These are phyloP conservation scores for Colletotrichum sidae DNA, from an alignment of 2,329 filamentous ascomycete genomes.

Conservation along the genomic window DNA sequence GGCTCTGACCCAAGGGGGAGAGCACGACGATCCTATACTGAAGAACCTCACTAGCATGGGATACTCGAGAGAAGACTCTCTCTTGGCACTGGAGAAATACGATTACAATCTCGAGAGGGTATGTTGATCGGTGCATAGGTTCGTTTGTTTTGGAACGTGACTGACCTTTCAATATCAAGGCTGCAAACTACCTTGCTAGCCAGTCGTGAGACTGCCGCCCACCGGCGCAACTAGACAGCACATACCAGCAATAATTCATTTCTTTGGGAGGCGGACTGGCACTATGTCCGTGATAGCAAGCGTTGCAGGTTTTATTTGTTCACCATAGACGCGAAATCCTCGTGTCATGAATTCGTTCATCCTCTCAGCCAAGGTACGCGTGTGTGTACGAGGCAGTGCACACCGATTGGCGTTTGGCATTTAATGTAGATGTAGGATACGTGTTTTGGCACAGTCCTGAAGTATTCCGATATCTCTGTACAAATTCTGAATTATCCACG, in stretches of 20 bases:
- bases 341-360: conserved; percentile 10
- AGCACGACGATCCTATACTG: conserved; percentile 90
- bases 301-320: conserved; percentile 13
- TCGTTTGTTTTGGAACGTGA: background rate
- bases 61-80: conserved; percentile 78
- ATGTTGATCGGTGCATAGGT: conserved; percentile 50
- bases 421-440: conserved; percentile 33
- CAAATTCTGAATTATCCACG: too few species aligned
- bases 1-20: conserved; percentile 77
- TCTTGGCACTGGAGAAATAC: conserved; percentile 89
- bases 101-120: conserved; percentile 98
- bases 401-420: conserved; percentile 5
- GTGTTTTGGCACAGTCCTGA: too few species aligned
- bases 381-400: conserved; percentile 8
- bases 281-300: conserved; percentile 26
- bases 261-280: conserved; percentile 26
- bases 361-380: conserved; percentile 2
- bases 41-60: conserved; percentile 93
- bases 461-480: too few species aligned
- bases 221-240: conserved; percentile 5
- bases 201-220: conserved; percentile 56
- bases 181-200: conserved; percentile 67
- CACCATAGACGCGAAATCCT: conserved; percentile 32
- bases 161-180: conserved; percentile 48
- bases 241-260: conserved; percentile 14